Percentiles rank a stretch among this genome's conserved stretches.
Evolutionary conservation across 352 stramenopile species (phyloP).

Genomic region (Hyaloperonospora brassicae): DNA sequence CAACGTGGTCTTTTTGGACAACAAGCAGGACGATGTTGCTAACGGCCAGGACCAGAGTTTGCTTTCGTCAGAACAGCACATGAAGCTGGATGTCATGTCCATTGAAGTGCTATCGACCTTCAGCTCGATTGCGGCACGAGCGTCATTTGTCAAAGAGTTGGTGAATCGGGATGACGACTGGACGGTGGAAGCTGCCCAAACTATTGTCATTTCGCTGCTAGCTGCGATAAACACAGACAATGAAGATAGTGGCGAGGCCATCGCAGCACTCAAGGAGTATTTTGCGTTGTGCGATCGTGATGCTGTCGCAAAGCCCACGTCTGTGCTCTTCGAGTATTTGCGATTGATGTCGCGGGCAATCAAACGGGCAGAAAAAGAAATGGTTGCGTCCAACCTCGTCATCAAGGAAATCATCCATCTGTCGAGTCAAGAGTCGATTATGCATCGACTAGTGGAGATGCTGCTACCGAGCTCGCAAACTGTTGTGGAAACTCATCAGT

Average conservation of each 20-base stretch:
- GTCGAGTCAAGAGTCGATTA: conserved; percentile 21
- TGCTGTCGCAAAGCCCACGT: conserved; percentile 1
- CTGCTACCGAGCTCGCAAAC: conserved; percentile 26
- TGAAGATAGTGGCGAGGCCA: conserved; percentile 11
- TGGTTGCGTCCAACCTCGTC: neutral
- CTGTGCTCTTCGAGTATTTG: conserved; percentile 25
- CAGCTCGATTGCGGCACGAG: conserved; percentile 12
- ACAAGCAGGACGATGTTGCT: conserved; percentile 14
- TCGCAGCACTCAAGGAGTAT: conserved; percentile 14
- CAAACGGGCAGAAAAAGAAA: conserved; percentile 11
- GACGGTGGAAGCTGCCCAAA: conserved; percentile 20
- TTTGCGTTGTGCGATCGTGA: conserved; percentile 20
- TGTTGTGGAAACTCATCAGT: conserved; percentile 35
- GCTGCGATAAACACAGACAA: conserved; percentile 6
- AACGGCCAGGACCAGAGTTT: conserved; percentile 7
- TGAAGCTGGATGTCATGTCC: conserved; percentile 23
- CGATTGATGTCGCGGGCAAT: conserved; percentile 14
- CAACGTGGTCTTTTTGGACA: conserved; percentile 34
- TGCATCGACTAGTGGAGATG: conserved; percentile 28
- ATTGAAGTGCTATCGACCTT: conserved; percentile 19
- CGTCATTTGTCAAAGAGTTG: conserved; percentile 13
- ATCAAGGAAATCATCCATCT: conserved; percentile 23
- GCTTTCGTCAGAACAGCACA: conserved; percentile 26
- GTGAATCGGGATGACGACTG: conserved; percentile 19
- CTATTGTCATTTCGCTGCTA: conserved; percentile 23